Evolutionary conservation across 177 flowering plant genomes (phyloP).

Genomic region (Telopea speciosissima): DNA sequence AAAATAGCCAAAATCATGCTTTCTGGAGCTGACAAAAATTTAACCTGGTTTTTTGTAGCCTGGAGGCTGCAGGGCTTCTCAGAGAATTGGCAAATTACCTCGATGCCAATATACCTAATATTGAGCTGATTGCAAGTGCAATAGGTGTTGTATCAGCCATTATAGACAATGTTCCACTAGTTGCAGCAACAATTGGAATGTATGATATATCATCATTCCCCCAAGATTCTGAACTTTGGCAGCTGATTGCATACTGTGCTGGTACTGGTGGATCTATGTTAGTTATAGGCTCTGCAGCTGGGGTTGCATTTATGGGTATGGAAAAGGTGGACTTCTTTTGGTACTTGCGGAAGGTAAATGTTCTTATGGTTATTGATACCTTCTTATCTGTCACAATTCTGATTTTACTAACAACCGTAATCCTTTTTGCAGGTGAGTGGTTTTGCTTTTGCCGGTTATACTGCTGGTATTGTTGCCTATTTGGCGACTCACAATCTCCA

Average conservation of each 20-base stretch:
- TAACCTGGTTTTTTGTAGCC: constrained; percentile 28
- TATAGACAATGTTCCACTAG: constrained; percentile 94
- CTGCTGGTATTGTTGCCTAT: constrained; percentile 83
- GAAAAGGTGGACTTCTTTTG: constrained; percentile 96
- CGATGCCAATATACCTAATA: constrained; percentile 72
- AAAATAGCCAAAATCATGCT: background rate
- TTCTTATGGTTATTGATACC: background rate
- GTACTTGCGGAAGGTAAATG: constrained; percentile 88
- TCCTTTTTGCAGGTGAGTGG: constrained; percentile 70
- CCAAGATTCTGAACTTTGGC: constrained; percentile 96
- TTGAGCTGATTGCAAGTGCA: constrained; percentile 82
- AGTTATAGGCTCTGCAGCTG: constrained; percentile 96
- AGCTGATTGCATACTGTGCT: constrained; percentile 83
- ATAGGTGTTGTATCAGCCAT: constrained; percentile 90
- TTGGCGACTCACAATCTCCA: constrained; percentile 61
- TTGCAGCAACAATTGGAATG: constrained; percentile 99
- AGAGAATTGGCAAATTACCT: constrained; percentile 91
- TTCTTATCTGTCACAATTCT: no score
- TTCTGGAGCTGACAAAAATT: background rate
- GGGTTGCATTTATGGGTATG: constrained; percentile 99
- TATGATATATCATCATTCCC: constrained; percentile 81
- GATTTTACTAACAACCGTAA: background rate
- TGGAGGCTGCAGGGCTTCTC: constrained; percentile 92
- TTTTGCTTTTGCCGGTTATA: constrained; percentile 92
- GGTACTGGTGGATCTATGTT: constrained; percentile 99